Conservation (phyloP, 1,284 basidiomycete genomes). For the Leccinum fuscescens region DNA sequence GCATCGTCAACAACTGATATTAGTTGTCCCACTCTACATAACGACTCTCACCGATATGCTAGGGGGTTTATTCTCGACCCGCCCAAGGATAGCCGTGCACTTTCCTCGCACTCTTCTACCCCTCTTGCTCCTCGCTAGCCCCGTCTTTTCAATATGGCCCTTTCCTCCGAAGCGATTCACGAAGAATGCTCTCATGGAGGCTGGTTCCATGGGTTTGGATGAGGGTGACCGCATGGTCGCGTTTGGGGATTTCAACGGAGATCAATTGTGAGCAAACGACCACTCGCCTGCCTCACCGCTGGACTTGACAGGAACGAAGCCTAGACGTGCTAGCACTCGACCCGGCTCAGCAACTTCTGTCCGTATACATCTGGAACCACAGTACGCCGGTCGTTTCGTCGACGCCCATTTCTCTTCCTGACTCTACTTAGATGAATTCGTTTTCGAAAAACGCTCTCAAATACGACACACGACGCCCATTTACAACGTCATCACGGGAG, state of each 20-base stretch:
- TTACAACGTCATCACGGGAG: slow-evolving; percentile 85
- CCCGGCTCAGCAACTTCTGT: slow-evolving; percentile 69
- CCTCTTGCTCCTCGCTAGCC: slow-evolving; percentile 20
- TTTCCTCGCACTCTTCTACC: slow-evolving; percentile 12
- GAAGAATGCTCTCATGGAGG: slow-evolving; percentile 80
- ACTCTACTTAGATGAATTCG: slow-evolving; percentile 51
- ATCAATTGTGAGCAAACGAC: slow-evolving; percentile 74
- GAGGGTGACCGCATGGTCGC: slow-evolving; percentile 77
- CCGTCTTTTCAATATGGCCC: slow-evolving; percentile 61
- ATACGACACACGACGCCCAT: slow-evolving; percentile 57
- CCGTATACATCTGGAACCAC: slow-evolving; percentile 83
- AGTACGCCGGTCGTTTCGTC: slow-evolving; percentile 41
- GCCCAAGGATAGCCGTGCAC: neutral
- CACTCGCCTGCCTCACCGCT: slow-evolving; percentile 1
- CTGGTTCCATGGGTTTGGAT: slow-evolving; percentile 79
- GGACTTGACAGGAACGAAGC: slow-evolving; percentile 40
- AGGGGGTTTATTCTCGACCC: neutral
- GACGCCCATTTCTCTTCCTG: neutral
- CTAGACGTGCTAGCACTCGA: slow-evolving; percentile 80
- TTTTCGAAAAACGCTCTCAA: slow-evolving; percentile 53
- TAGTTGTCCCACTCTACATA: neutral
- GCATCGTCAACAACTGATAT: neutral
- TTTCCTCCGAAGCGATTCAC: slow-evolving; percentile 83
- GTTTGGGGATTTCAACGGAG: slow-evolving; percentile 93
- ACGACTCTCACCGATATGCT: slow-evolving; percentile 12